Conservation (phyloP, 176 grass and related monocot species). For the Tillandsia leiboldiana region DNA sequence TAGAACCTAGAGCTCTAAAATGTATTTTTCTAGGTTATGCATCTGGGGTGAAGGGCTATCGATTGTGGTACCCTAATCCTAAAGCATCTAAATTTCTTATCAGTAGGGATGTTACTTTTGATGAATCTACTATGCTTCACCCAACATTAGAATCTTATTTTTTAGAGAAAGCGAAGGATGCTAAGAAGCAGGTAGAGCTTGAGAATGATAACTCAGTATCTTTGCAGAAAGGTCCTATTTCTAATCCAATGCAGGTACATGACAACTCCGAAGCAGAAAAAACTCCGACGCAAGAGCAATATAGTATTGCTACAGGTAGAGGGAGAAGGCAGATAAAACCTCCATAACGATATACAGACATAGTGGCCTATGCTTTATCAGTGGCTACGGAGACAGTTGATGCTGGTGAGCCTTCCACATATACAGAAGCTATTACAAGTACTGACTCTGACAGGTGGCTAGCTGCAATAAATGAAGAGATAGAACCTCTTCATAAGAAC, state of each 20-base stretch:
- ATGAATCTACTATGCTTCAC: background rate
- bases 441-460: background rate
- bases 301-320: background rate
- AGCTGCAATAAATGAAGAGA: conserved; percentile 8
- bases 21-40: conserved; percentile 15
- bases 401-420: background rate
- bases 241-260: background rate
- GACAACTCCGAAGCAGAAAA: background rate
- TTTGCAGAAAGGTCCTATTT: background rate
- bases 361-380: too few species aligned
- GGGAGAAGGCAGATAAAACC: background rate
- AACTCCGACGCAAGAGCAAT: background rate
- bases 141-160: too few species aligned
- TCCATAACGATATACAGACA: background rate
- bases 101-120: background rate
- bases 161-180: too few species aligned
- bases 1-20: background rate
- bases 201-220: background rate
- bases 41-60: conserved; percentile 3
- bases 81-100: background rate
- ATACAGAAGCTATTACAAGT: background rate
- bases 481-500: conserved; percentile 17
- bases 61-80: background rate
- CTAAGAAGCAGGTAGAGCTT: conserved; percentile 7
- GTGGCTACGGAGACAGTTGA: background rate